Evolutionary conservation across 805 yeast species (phyloP), one percentile per base, ranked within the genome.

Genomic region (Cephaloascus albidus): DNA sequence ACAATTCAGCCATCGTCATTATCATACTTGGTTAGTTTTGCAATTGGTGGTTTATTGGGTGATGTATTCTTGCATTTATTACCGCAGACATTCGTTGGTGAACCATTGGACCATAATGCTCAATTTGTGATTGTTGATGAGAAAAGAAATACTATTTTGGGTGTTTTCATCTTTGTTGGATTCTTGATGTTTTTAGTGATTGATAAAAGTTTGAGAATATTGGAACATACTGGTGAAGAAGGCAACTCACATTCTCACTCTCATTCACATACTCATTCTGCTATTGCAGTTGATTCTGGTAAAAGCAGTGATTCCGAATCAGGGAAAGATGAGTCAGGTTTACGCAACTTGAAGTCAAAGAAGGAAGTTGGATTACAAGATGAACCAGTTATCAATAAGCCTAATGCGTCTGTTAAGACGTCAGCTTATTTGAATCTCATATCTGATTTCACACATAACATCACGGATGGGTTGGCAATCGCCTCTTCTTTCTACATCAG

Each of bases 381-480:
- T 42, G 43, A 40, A 35, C 51, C 65, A 16, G 57, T 57, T n/a
- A 52, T 57, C 39, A 40, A 48, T 8, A 55, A 53, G 20, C 70
- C 68, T 26, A 57, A 51, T 30, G 51, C 61, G n/a, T 59, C 63
- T 15, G 62, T 60, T 38, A 53, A 51, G 27, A 61, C 71, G 1
- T 70, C 84, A 10, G 84, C 85, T 1, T 76, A 78, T 46, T 60
- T 84, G 43, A 83, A 78, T 48, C 58, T 84, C 46, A 69, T 81
- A 37, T 80, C 88, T 0, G 89, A 82, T 47, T 76, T 81, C 45
- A 63, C 81, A 2, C 93, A 84, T 55, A 84, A 84, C 54, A 68
- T 81, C 43, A 80, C 89, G 2, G 93, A 84, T 52, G 93, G 93
- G 0, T 57, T 84, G 6, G 86, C 90, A 2, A 69, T 84, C 36